These are phyloP conservation scores for Lentinus polychrous DNA, from an alignment of 1,284 basidiomycete species.

Conservation along the genomic window DNA sequence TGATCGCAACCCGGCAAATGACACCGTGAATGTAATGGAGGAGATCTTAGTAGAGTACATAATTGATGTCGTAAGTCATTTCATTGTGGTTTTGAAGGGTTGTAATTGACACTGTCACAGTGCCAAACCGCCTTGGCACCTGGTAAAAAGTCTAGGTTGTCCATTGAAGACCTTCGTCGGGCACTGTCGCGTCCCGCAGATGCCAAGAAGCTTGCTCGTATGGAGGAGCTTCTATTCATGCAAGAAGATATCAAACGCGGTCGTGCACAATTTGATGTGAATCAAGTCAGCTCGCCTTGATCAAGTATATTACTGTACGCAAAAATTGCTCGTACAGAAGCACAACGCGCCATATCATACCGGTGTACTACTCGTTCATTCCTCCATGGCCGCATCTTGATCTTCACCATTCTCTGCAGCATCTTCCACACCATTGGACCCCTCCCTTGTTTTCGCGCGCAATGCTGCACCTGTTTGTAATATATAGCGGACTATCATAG, in stretches of 20 bases:
- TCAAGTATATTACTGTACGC: too few relatives aligned
- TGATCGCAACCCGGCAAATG: conserved; percentile 79
- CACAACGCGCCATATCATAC: background rate
- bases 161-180: conserved; percentile 76
- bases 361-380: conserved; percentile 22
- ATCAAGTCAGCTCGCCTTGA: conserved; percentile 34
- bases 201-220: conserved; percentile 79
- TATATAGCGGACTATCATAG: conserved; percentile 10
- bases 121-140: conserved; percentile 64
- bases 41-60: conserved; percentile 92
- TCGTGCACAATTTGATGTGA: conserved; percentile 68
- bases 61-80: conserved; percentile 68
- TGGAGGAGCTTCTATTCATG: conserved; percentile 88
- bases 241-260: conserved; percentile 90
- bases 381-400: conserved; percentile 52
- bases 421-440: conserved; percentile 26
- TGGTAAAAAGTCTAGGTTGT: conserved; percentile 64
- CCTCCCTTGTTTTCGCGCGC: conserved; percentile 31
- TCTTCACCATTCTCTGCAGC: conserved; percentile 18
- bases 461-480: conserved; percentile 38
- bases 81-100: background rate
- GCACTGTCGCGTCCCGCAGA: conserved; percentile 72
- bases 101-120: conserved; percentile 30
- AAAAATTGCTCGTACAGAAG: background rate
- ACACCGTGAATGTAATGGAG: conserved; percentile 89